Evolutionary conservation across 1,284 basidiomycete species (phyloP).

Genomic region (Dichomitus squalens): DNA sequence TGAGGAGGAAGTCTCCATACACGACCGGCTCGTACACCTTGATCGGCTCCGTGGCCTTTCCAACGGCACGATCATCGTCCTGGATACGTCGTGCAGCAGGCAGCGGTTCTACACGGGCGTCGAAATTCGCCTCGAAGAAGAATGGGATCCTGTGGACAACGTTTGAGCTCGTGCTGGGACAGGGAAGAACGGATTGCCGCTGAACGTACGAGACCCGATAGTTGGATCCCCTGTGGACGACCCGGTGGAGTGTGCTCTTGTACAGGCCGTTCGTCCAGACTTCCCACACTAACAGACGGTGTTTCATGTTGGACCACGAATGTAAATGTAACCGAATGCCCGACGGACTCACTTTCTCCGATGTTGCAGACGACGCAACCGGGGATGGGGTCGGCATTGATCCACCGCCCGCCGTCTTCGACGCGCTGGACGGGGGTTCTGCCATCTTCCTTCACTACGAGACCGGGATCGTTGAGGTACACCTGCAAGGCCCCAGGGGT

Average conservation of each 20-base stretch:
- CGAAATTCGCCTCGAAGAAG: conserved; percentile 86
- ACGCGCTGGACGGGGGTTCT: conserved; percentile 47
- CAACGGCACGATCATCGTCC: conserved; percentile 23
- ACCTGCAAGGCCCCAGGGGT: conserved; percentile 82
- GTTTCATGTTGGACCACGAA: neutral
- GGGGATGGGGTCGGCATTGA: conserved; percentile 76
- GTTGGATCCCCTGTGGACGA: conserved; percentile 70
- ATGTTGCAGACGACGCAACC: conserved; percentile 83
- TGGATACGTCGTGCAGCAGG: conserved; percentile 54
- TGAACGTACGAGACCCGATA: conserved; percentile 51
- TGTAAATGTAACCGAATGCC: neutral
- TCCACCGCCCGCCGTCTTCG: conserved; percentile 66
- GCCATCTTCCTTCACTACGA: conserved; percentile 39
- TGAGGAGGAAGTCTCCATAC: conserved; percentile 75
- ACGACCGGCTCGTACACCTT: conserved; percentile 49
- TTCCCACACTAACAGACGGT: conserved; percentile 68
- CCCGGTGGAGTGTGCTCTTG: conserved; percentile 75
- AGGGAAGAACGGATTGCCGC: neutral
- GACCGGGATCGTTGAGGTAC: conserved; percentile 54
- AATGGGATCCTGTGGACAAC: conserved; percentile 63
- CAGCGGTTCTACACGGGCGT: conserved; percentile 63
- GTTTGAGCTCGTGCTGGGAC: neutral
- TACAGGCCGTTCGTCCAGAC: conserved; percentile 84
- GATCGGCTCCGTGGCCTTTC: conserved; percentile 7
- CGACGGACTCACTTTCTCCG: conserved; percentile 69